Evolutionary conservation across 129 eudicot genomes (phyloP), one percentile per base, ranked within the genome.

Genomic region (Heracleum sosnowskyi): DNA sequence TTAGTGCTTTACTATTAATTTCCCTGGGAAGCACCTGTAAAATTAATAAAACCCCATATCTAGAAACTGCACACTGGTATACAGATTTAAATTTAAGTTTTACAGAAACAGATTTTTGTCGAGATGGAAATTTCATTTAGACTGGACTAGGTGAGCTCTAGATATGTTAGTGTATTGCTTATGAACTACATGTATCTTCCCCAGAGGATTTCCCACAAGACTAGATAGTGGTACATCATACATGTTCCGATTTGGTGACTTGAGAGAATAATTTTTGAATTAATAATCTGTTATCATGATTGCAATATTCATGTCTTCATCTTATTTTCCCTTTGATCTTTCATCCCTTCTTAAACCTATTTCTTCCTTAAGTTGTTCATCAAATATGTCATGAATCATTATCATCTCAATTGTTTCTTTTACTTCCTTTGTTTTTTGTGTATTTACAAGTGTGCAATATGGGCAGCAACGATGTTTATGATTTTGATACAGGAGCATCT

Each of bases 391-490:
- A 41, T 77, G n/a, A n/a, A n/a, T n/a, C n/a, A n/a, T n/a, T 7
- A 13, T 16, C 37, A 41, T n/a, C 18, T 28, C 24, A 69, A 28
- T 35, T n/a, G n/a, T n/a, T n/a, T 69, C 10, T 44, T 74, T 74
- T 40, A 26, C 44, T 31, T 45, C 7, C 35, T 49, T 75, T 44
- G 75, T 20, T 55, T 39, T 11, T 49, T 63, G 45, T 66, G 60
- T 47, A 36, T 76, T 79, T 74, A 80, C 44, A 62, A 81, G 1
- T 63, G 57, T 76, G 70, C 81, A 40, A 79, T 83, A 78, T 82
- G 82, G 83, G 81, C 97, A 93, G 98, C 98, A 93, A 93, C 89
- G 98, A 91, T 76, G 97, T 91, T 73, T 93, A 91, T 85, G 98
- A 93, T 91, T 93, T 86, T 85, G 98, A 91, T 79, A 93, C 97